Conservation (phyloP, 2,329 filamentous ascomycete species). For the Botrytis fragariae region DNA sequence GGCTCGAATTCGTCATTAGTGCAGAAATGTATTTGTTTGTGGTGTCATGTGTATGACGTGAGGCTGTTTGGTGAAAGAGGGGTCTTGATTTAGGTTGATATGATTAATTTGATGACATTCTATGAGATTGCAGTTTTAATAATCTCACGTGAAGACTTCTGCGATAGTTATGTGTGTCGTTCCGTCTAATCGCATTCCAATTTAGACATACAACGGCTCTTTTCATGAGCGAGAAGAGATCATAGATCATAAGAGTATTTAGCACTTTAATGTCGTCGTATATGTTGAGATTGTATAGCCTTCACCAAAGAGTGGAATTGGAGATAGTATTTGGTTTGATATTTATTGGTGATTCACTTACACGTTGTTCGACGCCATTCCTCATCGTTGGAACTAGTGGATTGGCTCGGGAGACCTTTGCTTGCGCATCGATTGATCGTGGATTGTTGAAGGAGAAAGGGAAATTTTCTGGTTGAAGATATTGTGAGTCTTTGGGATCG, state of each 20-base stretch:
- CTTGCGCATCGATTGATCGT: neutral
- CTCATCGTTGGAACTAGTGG: neutral
- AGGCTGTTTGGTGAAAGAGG: neutral
- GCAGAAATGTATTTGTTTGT: neutral
- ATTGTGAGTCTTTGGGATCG: neutral
- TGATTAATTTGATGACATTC: neutral
- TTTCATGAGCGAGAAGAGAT: neutral
- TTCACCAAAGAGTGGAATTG: neutral
- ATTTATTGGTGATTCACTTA: neutral
- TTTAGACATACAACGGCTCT: neutral
- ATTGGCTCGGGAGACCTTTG: neutral
- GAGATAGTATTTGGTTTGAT: neutral
- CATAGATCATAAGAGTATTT: neutral
- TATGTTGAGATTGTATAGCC: neutral
- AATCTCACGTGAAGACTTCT: neutral
- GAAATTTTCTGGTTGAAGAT: neutral
- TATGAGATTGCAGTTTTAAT: neutral
- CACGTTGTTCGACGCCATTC: neutral
- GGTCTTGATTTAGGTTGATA: neutral
- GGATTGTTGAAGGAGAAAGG: neutral
- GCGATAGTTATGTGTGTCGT: neutral
- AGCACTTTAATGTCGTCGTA: neutral
- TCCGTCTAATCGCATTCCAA: neutral
- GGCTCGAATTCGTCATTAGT: neutral
- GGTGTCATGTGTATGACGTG: neutral